Conservation (phyloP, 768 basidiomycete species). For the Amylocystis lapponica region DNA sequence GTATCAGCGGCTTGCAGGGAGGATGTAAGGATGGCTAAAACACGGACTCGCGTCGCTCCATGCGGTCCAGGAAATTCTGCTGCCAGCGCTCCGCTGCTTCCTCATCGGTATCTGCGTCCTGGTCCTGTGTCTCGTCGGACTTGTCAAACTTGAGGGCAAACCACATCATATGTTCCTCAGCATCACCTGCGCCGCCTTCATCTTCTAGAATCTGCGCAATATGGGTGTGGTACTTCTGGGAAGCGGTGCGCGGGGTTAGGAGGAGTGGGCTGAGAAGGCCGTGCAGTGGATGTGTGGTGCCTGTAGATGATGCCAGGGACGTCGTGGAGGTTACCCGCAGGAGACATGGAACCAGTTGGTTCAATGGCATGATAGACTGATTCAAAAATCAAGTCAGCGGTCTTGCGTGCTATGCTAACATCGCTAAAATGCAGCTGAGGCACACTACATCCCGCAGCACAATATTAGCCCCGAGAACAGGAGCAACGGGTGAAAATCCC, state of each 20-base stretch:
- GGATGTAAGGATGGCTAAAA: constrained; percentile 14
- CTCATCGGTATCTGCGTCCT: constrained; percentile 11
- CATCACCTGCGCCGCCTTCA: constrained; percentile 54
- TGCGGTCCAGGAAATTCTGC: constrained; percentile 49
- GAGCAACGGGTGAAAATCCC: too few species aligned
- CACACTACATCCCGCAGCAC: too few species aligned
- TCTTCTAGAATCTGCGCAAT: constrained; percentile 54
- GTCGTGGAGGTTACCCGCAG: constrained; percentile 41
- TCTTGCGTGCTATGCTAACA: too few species aligned
- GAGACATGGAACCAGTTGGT: constrained; percentile 49
- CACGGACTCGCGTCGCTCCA: constrained; percentile 52
- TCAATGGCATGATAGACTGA: constrained; percentile 70
- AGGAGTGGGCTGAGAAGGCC: constrained; percentile 55
- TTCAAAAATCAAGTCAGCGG: too few species aligned
- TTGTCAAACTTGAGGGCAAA: constrained; percentile 62
- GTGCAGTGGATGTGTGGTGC: constrained; percentile 51
- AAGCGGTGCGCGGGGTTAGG: constrained; percentile 46
- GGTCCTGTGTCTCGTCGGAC: constrained; percentile 20
- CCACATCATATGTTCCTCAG: constrained; percentile 77
- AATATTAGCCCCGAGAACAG: too few species aligned
- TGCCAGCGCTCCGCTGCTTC: constrained; percentile 47
- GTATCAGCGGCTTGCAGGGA: background rate
- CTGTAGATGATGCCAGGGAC: constrained; percentile 15
- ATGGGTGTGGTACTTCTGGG: constrained; percentile 61
- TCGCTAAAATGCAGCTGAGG: too few species aligned